These are phyloP conservation scores for Aphanomyces stellatus DNA, from an alignment of 352 stramenopile genomes.

Conservation along the genomic window DNA sequence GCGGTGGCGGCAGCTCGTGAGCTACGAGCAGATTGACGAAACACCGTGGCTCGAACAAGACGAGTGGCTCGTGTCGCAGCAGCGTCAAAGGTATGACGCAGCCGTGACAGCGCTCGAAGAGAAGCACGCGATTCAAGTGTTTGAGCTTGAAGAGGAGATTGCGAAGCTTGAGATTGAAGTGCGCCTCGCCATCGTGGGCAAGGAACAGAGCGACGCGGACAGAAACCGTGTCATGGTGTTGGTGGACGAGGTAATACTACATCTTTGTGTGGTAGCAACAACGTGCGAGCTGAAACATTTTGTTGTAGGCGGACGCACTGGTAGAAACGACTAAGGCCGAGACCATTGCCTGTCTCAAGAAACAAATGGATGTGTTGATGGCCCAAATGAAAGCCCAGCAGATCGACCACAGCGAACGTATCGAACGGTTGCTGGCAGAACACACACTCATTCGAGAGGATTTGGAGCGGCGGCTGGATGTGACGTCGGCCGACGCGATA, in stretches of 20 bases:
- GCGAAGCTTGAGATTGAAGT: slow-evolving; percentile 24
- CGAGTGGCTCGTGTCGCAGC: slow-evolving; percentile 58
- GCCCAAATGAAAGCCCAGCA: slow-evolving; percentile 26
- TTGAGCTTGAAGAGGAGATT: slow-evolving; percentile 31
- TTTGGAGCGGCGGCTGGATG: slow-evolving; percentile 31
- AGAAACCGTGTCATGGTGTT: neutral
- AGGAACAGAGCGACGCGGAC: slow-evolving; percentile 1
- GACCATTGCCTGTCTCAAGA: slow-evolving; percentile 19
- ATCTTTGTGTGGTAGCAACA: neutral
- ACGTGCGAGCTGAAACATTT: too few relatives aligned
- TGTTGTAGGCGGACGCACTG: neutral
- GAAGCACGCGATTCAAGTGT: slow-evolving; percentile 41
- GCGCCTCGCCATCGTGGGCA: neutral
- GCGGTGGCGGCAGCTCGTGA: slow-evolving; percentile 45
- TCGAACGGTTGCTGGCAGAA: slow-evolving; percentile 34
- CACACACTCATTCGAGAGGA: slow-evolving; percentile 33
- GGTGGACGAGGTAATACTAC: neutral
- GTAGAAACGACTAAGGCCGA: slow-evolving; percentile 14
- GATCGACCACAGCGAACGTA: neutral
- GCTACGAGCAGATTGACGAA: slow-evolving; percentile 43
- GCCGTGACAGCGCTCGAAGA: slow-evolving; percentile 35
- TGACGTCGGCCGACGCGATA: neutral
- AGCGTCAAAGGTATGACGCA: slow-evolving; percentile 27
- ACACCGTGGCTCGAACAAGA: slow-evolving; percentile 31
- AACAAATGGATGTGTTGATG: slow-evolving; percentile 26